phyloP scores from a whole-genome alignment of 805 yeast genomes.

The Clavispora phyllophila region DNA sequence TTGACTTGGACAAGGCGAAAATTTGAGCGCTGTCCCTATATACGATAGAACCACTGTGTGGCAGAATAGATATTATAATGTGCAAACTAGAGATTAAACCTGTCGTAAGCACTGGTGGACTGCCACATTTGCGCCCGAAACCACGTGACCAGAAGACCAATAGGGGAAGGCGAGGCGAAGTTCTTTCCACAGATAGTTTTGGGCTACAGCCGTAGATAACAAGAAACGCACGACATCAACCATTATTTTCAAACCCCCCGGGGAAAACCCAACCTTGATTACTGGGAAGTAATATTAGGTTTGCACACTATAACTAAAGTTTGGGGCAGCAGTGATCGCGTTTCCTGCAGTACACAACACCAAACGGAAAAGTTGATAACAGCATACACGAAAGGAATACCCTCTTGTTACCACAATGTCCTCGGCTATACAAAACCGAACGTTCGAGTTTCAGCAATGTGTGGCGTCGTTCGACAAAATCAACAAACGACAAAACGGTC shows the following conservation, averaged over 20 bases:
- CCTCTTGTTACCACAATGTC: constrained; percentile 6
- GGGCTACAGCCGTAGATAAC: too few relatives aligned
- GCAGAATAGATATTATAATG: neutral
- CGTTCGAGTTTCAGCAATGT: constrained; percentile 89
- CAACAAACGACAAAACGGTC: constrained; percentile 37
- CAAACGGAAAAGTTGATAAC: neutral
- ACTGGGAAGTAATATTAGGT: too few relatives aligned
- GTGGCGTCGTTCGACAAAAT: constrained; percentile 70
- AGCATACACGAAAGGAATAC: neutral
- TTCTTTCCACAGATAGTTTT: too few relatives aligned
- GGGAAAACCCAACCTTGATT: too few relatives aligned
- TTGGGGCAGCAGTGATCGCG: neutral
- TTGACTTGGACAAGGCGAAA: neutral
- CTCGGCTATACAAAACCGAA: constrained; percentile 64
- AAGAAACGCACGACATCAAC: too few relatives aligned
- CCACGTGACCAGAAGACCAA: too few relatives aligned
- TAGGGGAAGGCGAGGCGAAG: too few relatives aligned
- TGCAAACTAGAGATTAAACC: too few relatives aligned
- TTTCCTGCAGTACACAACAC: neutral
- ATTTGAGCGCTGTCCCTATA: neutral
- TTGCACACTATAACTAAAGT: too few relatives aligned
- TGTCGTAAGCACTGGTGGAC: too few relatives aligned
- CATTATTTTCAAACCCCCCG: too few relatives aligned
- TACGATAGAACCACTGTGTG: neutral
- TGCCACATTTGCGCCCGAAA: neutral